A percentile compares a stretch with the other conserved stretches of the same genome.
Evolutionary conservation across 2,329 filamentous ascomycete genomes (phyloP).

Genomic region (Fusarium staphyleae): DNA sequence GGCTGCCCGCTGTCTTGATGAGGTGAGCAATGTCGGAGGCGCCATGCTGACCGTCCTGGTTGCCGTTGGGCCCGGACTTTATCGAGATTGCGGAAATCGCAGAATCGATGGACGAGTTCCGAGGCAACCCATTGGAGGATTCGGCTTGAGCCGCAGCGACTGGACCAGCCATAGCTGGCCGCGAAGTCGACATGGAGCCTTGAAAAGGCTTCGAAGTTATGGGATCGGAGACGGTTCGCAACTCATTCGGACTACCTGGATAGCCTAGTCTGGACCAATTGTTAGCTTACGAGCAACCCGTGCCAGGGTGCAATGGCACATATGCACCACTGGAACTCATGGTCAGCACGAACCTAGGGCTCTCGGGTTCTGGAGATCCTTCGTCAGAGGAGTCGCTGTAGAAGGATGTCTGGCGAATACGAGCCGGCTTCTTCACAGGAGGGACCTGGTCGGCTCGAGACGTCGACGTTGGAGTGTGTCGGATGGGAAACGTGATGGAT

Average conservation of each 20-base stretch:
- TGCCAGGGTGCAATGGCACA: neutral
- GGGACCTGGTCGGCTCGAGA: conserved; percentile 27
- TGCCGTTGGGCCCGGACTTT: conserved; percentile 61
- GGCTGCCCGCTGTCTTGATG: conserved; percentile 83
- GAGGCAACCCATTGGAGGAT: conserved; percentile 55
- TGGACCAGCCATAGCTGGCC: conserved; percentile 57
- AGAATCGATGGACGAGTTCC: conserved; percentile 91
- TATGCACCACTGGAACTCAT: conserved; percentile 4
- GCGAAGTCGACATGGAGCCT: conserved; percentile 49
- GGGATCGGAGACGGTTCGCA: conserved; percentile 53
- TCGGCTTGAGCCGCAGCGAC: conserved; percentile 52
- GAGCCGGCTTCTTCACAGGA: conserved; percentile 16
- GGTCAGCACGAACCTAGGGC: conserved; percentile 44
- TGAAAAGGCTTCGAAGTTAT: conserved; percentile 53
- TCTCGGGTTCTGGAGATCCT: conserved; percentile 44
- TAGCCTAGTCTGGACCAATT: conserved; percentile 38
- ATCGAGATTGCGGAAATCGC: conserved; percentile 81
- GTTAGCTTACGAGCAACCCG: conserved; percentile 19
- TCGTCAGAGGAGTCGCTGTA: conserved; percentile 49
- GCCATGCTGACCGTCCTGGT: conserved; percentile 65
- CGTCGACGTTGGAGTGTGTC: conserved; percentile 41
- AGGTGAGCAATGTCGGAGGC: conserved; percentile 79
- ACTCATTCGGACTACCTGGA: conserved; percentile 56
- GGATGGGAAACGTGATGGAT: conserved; percentile 31
- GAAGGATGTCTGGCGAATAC: conserved; percentile 43